phyloP scores from a whole-genome alignment of 345 rosid genomes.

The Boechera retrofracta region DNA sequence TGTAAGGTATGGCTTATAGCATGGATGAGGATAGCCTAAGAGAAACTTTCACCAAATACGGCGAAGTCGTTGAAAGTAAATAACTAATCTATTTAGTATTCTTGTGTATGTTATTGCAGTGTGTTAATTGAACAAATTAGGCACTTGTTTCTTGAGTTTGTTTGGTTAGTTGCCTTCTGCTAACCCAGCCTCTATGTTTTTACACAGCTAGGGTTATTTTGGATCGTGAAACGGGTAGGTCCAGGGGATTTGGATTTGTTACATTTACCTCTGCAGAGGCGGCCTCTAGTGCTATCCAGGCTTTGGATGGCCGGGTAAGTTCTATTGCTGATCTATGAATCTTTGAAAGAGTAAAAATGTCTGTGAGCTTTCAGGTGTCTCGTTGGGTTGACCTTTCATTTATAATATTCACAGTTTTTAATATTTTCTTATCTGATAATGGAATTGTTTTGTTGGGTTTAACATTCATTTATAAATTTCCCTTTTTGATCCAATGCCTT shows the following conservation, averaged over 20 bases:
- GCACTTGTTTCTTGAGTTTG: slow-evolving; percentile 18
- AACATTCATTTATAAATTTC: not conserved
- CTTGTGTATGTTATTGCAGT: slow-evolving; percentile 7
- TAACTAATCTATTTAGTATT: slow-evolving; percentile 12
- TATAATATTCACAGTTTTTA: not conserved
- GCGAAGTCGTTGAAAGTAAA: slow-evolving; percentile 79
- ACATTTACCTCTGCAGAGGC: slow-evolving; percentile 70
- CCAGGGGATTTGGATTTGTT: slow-evolving; percentile 93
- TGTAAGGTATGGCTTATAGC: slow-evolving; percentile 70
- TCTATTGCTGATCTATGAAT: slow-evolving; percentile 3
- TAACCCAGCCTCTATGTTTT: slow-evolving; percentile 17
- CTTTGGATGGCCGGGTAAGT: slow-evolving; percentile 91
- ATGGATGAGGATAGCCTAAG: slow-evolving; percentile 70
- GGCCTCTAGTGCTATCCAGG: slow-evolving; percentile 92
- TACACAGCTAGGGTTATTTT: slow-evolving; percentile 77
- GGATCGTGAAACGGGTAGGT: slow-evolving; percentile 91
- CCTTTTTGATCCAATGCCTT: not conserved
- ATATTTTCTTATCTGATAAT: not conserved
- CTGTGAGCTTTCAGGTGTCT: slow-evolving; percentile 9
- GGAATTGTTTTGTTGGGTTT: not conserved
- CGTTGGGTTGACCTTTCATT: not conserved
- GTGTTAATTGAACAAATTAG: slow-evolving; percentile 5
- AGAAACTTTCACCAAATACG: slow-evolving; percentile 81
- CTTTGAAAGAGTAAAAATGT: not conserved
- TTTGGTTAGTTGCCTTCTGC: slow-evolving; percentile 17